Evolutionary conservation across 106 monocot species (phyloP).

Genomic region (Narthecium ossifragum): DNA sequence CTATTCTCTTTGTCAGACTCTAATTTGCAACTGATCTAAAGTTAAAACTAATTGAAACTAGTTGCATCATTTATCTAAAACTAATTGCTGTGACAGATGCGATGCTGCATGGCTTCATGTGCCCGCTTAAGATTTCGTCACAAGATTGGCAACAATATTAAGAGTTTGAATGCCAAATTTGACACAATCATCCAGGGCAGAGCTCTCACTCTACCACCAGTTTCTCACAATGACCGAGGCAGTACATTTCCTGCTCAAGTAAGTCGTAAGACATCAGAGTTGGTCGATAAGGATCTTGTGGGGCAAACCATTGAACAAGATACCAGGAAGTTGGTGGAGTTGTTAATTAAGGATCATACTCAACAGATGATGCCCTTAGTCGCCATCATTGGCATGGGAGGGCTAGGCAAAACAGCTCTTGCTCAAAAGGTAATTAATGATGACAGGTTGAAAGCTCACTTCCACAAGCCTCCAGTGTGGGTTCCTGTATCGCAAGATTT

Average conservation of each 20-base stretch:
- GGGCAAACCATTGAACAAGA: constrained; percentile 26
- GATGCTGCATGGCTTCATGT: no score
- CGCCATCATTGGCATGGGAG: constrained; percentile 28
- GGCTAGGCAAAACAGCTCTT: constrained; percentile 47
- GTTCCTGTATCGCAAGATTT: constrained; percentile 18
- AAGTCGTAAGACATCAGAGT: constrained; percentile 4
- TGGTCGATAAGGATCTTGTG: constrained; percentile 13
- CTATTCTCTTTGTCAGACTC: no score
- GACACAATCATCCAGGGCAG: constrained; percentile 8
- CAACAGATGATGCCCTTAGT: constrained; percentile 6
- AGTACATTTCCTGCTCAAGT: no score
- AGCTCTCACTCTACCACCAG: constrained; percentile 7
- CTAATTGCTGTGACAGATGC: no score
- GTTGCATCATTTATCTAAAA: no score
- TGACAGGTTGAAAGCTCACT: neutral
- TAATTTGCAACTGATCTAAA: no score
- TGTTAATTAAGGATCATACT: no score
- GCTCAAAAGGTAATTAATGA: constrained; percentile 26
- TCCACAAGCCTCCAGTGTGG: constrained; percentile 8
- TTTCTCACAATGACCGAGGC: neutral
- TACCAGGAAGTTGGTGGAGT: constrained; percentile 8
- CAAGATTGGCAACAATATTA: constrained; percentile 3
- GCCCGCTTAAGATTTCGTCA: no score
- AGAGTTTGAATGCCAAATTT: neutral
- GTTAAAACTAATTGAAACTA: no score